Conservation (phyloP, 495 filamentous ascomycete genomes). For the Thermothielavioides terrestris region DNA sequence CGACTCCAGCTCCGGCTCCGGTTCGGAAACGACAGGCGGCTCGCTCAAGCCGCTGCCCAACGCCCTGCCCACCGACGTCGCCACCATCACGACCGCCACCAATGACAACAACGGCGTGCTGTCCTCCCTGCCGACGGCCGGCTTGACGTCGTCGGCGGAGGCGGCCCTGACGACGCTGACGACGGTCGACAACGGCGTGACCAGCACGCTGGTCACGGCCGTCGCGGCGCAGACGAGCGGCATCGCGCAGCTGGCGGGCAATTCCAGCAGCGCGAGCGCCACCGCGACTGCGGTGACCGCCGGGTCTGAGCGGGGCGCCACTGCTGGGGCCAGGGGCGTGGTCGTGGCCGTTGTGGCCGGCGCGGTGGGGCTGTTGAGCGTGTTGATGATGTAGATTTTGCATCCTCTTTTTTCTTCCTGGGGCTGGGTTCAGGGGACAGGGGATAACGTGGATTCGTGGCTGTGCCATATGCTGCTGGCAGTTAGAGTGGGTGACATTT, state of each 20-base stretch:
- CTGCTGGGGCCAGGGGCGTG: background rate
- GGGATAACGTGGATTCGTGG: no score
- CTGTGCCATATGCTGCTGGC: background rate
- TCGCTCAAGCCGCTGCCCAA: background rate
- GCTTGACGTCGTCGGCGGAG: background rate
- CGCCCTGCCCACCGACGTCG: background rate
- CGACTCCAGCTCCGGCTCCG: background rate
- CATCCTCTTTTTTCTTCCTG: no score
- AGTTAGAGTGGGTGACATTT: background rate
- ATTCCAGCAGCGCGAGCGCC: background rate
- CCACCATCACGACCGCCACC: background rate
- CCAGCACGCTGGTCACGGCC: background rate
- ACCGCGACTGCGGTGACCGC: background rate
- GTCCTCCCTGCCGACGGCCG: background rate
- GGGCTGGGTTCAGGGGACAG: background rate
- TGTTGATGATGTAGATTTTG: background rate
- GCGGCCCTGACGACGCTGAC: conserved; percentile 2
- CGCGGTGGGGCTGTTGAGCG: background rate
- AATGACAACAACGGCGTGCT: background rate
- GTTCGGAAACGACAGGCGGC: background rate
- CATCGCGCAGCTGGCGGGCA: background rate
- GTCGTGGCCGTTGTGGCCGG: background rate
- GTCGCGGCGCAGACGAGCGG: conserved; percentile 1
- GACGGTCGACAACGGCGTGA: conserved; percentile 1
- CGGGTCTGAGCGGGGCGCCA: background rate